Evolutionary conservation across 331 rosid genomes (phyloP).

Genomic region (Spiraea crenata): DNA sequence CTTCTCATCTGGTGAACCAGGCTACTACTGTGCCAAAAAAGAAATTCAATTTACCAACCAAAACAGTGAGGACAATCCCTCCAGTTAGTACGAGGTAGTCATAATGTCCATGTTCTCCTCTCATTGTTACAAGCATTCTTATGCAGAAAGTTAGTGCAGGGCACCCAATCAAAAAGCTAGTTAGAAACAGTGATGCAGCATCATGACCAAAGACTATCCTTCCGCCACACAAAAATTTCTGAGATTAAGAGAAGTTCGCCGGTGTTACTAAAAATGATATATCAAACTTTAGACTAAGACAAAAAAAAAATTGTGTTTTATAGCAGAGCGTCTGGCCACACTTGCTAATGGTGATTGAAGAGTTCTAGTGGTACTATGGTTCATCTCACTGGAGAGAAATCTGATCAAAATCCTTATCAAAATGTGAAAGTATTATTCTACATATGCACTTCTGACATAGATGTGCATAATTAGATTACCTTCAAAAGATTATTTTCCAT

Average conservation of each 20-base stretch:
- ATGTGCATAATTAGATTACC: background rate
- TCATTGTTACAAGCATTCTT: constrained; percentile 50
- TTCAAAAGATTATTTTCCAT: background rate
- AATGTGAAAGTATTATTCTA: background rate
- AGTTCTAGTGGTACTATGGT: too few relatives aligned
- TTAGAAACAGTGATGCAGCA: constrained; percentile 63
- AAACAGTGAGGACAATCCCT: constrained; percentile 67
- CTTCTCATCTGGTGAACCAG: constrained; percentile 17
- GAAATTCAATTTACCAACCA: constrained; percentile 61
- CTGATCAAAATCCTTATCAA: too few relatives aligned
- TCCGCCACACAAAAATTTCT: constrained; percentile 90
- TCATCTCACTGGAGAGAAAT: too few relatives aligned
- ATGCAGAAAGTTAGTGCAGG: constrained; percentile 78
- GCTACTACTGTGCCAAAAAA: background rate
- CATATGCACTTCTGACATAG: background rate
- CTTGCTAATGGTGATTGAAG: too few relatives aligned
- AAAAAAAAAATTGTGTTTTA: too few relatives aligned
- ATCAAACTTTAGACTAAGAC: too few relatives aligned
- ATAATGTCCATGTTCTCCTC: constrained; percentile 35
- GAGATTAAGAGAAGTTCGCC: background rate
- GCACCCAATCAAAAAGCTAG: constrained; percentile 71
- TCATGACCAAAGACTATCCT: constrained; percentile 82
- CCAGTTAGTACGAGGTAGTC: constrained; percentile 52
- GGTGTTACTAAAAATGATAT: background rate
- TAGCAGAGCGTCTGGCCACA: too few relatives aligned